Percentiles rank a stretch among this genome's conserved stretches.
Conservation (phyloP, 306 rosid genomes). For the Trichosanthes cucumerina region DNA sequence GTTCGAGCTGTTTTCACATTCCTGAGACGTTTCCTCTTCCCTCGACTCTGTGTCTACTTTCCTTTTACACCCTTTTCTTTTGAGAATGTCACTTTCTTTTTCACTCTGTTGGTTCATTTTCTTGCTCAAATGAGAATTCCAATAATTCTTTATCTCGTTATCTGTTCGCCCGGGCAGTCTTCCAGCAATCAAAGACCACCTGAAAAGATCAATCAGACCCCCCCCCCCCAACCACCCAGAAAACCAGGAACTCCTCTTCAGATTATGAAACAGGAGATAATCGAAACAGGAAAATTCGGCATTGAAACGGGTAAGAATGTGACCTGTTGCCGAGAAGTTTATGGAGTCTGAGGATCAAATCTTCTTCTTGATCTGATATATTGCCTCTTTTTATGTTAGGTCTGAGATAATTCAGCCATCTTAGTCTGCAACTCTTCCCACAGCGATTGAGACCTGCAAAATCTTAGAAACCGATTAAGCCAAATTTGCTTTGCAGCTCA, state of each 20-base stretch:
- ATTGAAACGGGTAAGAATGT: background rate
- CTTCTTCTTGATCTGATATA: constrained; percentile 62
- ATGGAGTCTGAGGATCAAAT: constrained; percentile 54
- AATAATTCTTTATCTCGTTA: constrained; percentile 62
- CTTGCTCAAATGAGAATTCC: constrained; percentile 70
- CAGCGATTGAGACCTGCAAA: constrained; percentile 41
- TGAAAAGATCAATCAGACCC: constrained; percentile 5
- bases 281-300: background rate
- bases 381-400: constrained; percentile 65
- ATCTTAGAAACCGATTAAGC: background rate
- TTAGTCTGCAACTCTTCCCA: constrained; percentile 57
- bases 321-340: constrained; percentile 64
- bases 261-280: background rate
- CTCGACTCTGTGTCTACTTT: constrained; percentile 9
- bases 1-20: constrained; percentile 14
- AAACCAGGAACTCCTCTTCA: background rate
- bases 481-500: background rate
- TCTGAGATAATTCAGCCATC: constrained; percentile 61
- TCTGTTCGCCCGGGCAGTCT: constrained; percentile 61
- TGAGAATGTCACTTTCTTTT: constrained; percentile 13
- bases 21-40: constrained; percentile 23
- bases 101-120: constrained; percentile 29
- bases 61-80: constrained; percentile 10
- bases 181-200: constrained; percentile 74
- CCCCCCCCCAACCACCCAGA: background rate